Percentiles rank a stretch among this genome's conserved stretches.
Conservation (phyloP, 192 early-diverging fungal genomes). For the Rhizophagus sp. region DNA sequence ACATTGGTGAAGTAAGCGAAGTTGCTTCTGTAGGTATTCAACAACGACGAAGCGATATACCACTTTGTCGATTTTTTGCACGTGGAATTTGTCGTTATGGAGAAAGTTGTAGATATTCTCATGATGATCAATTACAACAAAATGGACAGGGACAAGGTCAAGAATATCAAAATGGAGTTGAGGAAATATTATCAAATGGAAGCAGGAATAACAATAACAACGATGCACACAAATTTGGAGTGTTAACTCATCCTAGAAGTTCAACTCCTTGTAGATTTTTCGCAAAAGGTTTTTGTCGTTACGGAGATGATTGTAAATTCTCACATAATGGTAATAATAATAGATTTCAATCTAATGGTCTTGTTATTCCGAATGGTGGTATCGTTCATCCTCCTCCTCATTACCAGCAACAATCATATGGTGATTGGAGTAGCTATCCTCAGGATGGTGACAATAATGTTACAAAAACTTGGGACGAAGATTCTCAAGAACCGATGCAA, state of each 20-base stretch:
- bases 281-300: neutral
- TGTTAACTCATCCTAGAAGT: neutral
- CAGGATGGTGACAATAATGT: neutral
- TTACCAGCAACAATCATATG: neutral
- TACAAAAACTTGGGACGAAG: neutral
- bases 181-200: no score
- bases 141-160: neutral
- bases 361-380: neutral
- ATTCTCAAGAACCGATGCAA: neutral
- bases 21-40: neutral
- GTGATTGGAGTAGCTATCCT: neutral
- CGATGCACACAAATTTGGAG: neutral
- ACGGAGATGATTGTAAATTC: neutral
- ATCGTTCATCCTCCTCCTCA: neutral
- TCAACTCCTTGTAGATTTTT: neutral
- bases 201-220: neutral
- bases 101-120: neutral
- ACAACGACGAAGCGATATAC: neutral
- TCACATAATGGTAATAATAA: neutral
- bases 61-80: neutral
- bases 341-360: neutral
- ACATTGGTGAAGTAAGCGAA: neutral
- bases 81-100: neutral
- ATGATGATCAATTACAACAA: neutral
- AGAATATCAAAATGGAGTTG: neutral